Base-by-base conservation (phyloP, 495 filamentous ascomycete species). In the Tetracladium setigerum region DNA sequence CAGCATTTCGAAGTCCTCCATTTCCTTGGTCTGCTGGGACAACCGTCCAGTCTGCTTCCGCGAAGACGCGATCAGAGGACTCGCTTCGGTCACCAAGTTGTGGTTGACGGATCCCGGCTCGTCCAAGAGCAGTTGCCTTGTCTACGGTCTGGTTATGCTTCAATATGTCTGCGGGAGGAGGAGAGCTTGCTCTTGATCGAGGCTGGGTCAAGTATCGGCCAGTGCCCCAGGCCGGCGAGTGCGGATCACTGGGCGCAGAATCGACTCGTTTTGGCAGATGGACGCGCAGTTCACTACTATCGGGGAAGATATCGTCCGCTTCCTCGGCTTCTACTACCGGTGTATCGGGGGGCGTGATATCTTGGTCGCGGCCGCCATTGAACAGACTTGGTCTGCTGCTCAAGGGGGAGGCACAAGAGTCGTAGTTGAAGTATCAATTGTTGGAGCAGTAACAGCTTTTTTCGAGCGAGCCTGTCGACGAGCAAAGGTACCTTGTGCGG, bases 11-110 rank as follows among this genome's bases (percentile, higher is more conserved):
- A 42, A 96, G 73, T 17, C 88, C 90, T 13, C 88, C 89, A 63
- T 96, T 96, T 36, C 89, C 89, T 62, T 91, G 87, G 44, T 92
- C 82, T 0, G 88, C 85, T 19, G 79, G 79, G 54, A 86, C 84
- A 16, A 96, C 75, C n/a, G 74, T 83, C 88, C 88, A 96, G 45
- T 81, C 72, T 9, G 80, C 80, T 36, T 72, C 62, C 13, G 79
- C 82, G 52, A 86, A 84, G 11, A 77, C 72, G 14, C 78, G 76
- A 41, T 87, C 84, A 41, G 76, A 71, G 48, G 72, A 76, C 8
- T 75, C 71, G 55, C 69, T 76, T n/a, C 73, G 58, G 32, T 44
- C 38, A 11, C 59, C 59, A 30, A 55, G 59, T 46, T 65, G 62
- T 45, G 67, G 73, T 59, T 76, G 71, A 16, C 65, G 58, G 44